These are phyloP conservation scores for Eragrostis nindensis DNA, from an alignment of 176 grass and related monocot genomes.

Conservation along the genomic window DNA sequence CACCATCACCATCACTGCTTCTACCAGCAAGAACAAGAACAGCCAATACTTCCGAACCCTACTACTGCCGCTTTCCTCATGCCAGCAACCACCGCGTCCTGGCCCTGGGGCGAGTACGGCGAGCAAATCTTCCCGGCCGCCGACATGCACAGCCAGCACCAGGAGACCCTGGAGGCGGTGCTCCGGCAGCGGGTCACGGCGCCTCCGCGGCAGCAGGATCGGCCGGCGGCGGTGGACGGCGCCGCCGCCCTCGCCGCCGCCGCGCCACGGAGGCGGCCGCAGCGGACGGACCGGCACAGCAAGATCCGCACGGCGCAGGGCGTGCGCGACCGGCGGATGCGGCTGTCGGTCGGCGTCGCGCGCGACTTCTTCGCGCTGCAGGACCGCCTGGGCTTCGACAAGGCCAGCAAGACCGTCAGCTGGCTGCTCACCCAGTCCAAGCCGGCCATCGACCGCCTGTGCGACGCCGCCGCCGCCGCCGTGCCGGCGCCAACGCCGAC, in stretches of 20 bases:
- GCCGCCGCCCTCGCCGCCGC: background rate
- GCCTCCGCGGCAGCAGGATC: background rate
- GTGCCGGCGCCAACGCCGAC: background rate
- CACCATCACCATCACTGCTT: constrained; percentile 28
- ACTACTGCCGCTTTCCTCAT: constrained; percentile 29
- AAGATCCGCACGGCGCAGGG: constrained; percentile 91
- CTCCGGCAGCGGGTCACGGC: constrained; percentile 30
- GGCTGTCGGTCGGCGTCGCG: constrained; percentile 78
- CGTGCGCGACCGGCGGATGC: constrained; percentile 82
- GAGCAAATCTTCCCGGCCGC: constrained; percentile 33
- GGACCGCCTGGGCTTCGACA: constrained; percentile 88
- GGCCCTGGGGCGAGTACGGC: constrained; percentile 30
- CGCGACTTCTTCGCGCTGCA: constrained; percentile 83
- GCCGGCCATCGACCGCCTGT: constrained; percentile 64
- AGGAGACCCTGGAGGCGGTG: constrained; percentile 52
- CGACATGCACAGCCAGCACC: constrained; percentile 34
- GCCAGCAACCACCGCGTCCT: constrained; percentile 20
- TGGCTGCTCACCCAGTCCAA: constrained; percentile 87
- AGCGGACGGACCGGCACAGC: constrained; percentile 79
- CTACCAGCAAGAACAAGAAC: constrained; percentile 39
- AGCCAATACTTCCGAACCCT: constrained; percentile 33
- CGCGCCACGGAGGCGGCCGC: constrained; percentile 46
- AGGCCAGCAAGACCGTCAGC: constrained; percentile 78
- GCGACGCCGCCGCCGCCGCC: background rate
- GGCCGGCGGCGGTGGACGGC: background rate